phyloP scores from a whole-genome alignment of 148 eudicot species.

The Dysphania ambrosioides region DNA sequence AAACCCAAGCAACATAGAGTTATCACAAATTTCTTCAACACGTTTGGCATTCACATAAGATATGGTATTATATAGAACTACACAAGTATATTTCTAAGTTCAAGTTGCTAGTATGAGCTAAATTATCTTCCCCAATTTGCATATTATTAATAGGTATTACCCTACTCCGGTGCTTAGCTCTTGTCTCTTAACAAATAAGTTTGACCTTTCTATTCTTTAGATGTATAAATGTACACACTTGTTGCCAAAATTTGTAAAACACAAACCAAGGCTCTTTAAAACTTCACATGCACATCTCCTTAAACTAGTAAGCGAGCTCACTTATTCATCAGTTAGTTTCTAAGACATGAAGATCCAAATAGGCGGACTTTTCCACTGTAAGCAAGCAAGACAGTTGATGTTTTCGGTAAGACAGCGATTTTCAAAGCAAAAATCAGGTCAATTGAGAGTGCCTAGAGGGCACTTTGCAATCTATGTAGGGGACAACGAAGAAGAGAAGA shows the following conservation, averaged over 20 bases:
- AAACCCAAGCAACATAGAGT: neutral
- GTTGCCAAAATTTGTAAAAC: neutral
- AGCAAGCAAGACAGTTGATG: conserved; percentile 5
- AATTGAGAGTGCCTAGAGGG: conserved; percentile 33
- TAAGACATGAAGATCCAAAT: conserved; percentile 3
- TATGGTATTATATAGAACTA: conserved; percentile 5
- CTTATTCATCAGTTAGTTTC: neutral
- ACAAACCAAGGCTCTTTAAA: neutral
- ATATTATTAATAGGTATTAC: neutral
- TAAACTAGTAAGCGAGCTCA: neutral
- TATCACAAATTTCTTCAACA: neutral
- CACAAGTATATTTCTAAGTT: neutral
- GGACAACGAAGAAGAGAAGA: conserved; percentile 20
- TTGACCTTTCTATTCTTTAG: neutral
- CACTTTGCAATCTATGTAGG: conserved; percentile 48
- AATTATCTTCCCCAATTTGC: conserved; percentile 7
- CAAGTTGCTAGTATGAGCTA: neutral
- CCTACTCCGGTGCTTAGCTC: neutral
- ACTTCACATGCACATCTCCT: neutral
- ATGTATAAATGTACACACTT: neutral
- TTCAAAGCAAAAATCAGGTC: neutral
- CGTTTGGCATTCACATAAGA: neutral
- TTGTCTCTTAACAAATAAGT: neutral
- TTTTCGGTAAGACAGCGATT: conserved; percentile 7
- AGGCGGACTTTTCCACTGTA: neutral